A percentile compares a stretch with the other conserved stretches of the same genome.
phyloP scores from a whole-genome alignment of 352 stramenopile species.

The Phytophthora capsici region DNA sequence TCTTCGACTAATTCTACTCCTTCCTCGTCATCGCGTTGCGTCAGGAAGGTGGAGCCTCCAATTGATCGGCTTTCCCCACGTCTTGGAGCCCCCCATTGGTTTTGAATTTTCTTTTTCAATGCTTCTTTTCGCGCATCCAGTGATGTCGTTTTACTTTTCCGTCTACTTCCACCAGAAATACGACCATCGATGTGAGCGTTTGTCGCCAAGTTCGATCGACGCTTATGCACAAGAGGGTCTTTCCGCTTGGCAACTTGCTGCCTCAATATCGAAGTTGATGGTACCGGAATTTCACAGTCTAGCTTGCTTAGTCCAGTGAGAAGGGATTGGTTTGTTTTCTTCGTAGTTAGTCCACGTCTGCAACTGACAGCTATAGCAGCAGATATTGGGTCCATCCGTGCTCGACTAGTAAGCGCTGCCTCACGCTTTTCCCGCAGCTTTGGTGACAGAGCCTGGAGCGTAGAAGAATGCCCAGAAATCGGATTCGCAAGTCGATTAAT shows the following conservation, averaged over 20 bases:
- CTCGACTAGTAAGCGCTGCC: slow-evolving; percentile 24
- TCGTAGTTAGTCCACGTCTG: slow-evolving; percentile 7
- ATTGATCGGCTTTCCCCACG: slow-evolving; percentile 12
- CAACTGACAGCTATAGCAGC: slow-evolving; percentile 21
- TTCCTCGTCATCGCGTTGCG: slow-evolving; percentile 51
- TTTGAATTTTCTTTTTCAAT: slow-evolving; percentile 51
- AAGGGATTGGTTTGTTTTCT: slow-evolving; percentile 12
- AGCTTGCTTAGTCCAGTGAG: background rate
- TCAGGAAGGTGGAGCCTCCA: slow-evolving; percentile 48
- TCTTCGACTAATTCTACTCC: slow-evolving; percentile 25
- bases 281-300: background rate
- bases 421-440: slow-evolving; percentile 63
- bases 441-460: slow-evolving; percentile 62
- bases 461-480: slow-evolving; percentile 71
- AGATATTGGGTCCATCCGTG: slow-evolving; percentile 19
- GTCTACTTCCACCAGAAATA: background rate
- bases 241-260: slow-evolving; percentile 10
- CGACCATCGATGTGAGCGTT: background rate
- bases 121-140: slow-evolving; percentile 44
- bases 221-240: slow-evolving; percentile 29
- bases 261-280: slow-evolving; percentile 1
- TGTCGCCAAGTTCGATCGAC: slow-evolving; percentile 11
- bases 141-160: slow-evolving; percentile 15
- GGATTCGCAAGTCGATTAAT: slow-evolving; percentile 72
- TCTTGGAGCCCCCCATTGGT: slow-evolving; percentile 2